These are phyloP conservation scores for Aspergillus udagawae DNA, from an alignment of 2,329 filamentous ascomycete genomes.

Conservation along the genomic window DNA sequence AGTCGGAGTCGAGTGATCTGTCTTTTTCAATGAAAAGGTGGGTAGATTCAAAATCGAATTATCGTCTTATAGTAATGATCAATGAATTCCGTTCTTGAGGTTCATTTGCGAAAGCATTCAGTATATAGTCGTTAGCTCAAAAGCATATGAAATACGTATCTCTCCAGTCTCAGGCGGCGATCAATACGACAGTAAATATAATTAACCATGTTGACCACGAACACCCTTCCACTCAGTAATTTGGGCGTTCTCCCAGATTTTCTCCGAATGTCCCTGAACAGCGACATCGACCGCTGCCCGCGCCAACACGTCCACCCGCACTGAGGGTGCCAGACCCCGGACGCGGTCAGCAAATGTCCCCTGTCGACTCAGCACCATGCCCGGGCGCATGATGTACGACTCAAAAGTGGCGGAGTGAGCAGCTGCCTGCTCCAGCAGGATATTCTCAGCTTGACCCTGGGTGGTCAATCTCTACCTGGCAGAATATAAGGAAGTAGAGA, in stretches of 20 bases:
- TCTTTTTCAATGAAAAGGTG: no score
- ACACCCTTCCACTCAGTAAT: not conserved
- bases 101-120: not conserved
- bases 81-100: not conserved
- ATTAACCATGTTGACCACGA: not conserved
- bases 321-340: slow-evolving; percentile 12
- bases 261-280: slow-evolving; percentile 8
- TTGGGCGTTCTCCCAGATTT: slow-evolving; percentile 13
- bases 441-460: slow-evolving; percentile 18
- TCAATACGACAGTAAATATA: not conserved
- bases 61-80: no score
- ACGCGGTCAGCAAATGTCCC: slow-evolving; percentile 8
- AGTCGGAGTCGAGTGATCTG: no score
- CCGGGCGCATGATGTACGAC: slow-evolving; percentile 18
- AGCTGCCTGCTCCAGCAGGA: slow-evolving; percentile 10
- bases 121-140: not conserved
- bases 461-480: no score
- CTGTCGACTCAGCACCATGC: slow-evolving; percentile 7
- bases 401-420: slow-evolving; percentile 10
- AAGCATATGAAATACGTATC: not conserved
- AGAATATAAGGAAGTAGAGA: not conserved
- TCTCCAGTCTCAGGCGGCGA: not conserved
- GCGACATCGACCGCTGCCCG: slow-evolving; percentile 13
- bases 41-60: no score
- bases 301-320: slow-evolving; percentile 12